These are phyloP conservation scores for Alnus rubra DNA, from an alignment of 306 rosid genomes.

Conservation along the genomic window DNA sequence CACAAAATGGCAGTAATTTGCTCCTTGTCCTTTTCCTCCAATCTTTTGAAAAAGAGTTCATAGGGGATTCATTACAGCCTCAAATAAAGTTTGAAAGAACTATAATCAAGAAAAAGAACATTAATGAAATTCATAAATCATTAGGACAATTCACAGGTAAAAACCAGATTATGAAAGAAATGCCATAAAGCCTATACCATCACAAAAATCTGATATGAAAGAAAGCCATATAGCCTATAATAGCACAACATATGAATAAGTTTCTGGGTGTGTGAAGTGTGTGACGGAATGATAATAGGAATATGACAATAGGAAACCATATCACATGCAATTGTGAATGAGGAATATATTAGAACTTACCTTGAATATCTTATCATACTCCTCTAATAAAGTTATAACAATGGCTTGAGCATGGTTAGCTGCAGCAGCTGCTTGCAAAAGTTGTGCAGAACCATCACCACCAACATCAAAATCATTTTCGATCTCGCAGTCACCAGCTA, in stretches of 20 bases:
- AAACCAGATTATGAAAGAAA: constrained; percentile 1
- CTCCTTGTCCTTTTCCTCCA: not conserved
- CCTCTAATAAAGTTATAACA: constrained; percentile 84
- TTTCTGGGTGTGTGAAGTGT: not conserved
- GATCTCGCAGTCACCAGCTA: constrained; percentile 90
- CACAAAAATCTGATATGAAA: not conserved
- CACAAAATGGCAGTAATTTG: not conserved
- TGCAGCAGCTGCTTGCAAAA: constrained; percentile 96
- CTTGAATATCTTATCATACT: constrained; percentile 76
- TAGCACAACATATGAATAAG: not conserved
- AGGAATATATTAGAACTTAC: constrained; percentile 36
- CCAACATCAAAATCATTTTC: constrained; percentile 86
- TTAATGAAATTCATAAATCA: constrained; percentile 3
- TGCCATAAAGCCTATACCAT: constrained; percentile 17
- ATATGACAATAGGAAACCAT: constrained; percentile 21
- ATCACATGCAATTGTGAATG: constrained; percentile 12
- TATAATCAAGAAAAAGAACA: constrained; percentile 13
- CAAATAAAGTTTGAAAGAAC: constrained; percentile 21
- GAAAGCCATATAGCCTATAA: constrained; percentile 23
- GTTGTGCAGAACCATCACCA: constrained; percentile 86
- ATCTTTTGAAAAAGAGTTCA: not conserved
- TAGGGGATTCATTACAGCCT: not conserved
- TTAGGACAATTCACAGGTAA: constrained; percentile 10
- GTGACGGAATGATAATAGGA: constrained; percentile 19
- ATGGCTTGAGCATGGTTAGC: constrained; percentile 98